Evolutionary conservation across 2,329 filamentous ascomycete genomes (phyloP), one percentile per base, ranked within the genome.

Genomic region (Colletotrichum somersetense): DNA sequence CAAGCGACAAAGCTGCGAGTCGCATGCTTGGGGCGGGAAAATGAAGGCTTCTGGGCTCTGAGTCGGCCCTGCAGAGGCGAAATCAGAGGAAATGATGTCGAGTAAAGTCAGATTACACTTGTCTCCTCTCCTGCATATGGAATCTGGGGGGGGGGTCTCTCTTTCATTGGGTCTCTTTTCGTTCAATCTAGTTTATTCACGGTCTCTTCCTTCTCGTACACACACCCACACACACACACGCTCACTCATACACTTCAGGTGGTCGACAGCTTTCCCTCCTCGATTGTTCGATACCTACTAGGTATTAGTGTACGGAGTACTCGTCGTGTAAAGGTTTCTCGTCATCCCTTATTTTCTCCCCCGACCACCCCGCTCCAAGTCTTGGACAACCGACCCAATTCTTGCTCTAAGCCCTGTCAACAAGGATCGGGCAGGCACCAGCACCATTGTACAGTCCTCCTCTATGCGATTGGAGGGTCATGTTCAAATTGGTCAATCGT

Each of bases 401-500:
- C 58, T 38, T 70, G 62, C 52, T 66, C 48, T 63, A 30, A 67
- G 63, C 73, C 71, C 73, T 58, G 62, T 66, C 63, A 59, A 58
- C 66, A 62, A 73, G 62, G 71, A 67, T 72, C 68, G 59, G 58
- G 68, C 58, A 66, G 57, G 62, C 66, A 62, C 55, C 62, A 66
- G 63, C 62, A 70, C 65, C 62, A 67, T 67, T 67, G 65, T 48
- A 42, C 66, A 48, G 72, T 58, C 52, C 68, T 66, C 58, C 56
- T 63, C 38, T 71, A 64, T 40, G 38, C 67, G 55, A 74, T 65
- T 62, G 62, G 61, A 73, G 77, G 74, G 71, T 65, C 75, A 81
- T 80, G 81, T 78, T 80, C 73, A 78, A 78, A 74, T 77, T 77
- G 74, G 77, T 78, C 74, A 77, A 76, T 61, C 80, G 78, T 75